Evolutionary conservation across 1,284 basidiomycete species (phyloP), one percentile per base, ranked within the genome.

Genomic region (Melampsora larici-populina): DNA sequence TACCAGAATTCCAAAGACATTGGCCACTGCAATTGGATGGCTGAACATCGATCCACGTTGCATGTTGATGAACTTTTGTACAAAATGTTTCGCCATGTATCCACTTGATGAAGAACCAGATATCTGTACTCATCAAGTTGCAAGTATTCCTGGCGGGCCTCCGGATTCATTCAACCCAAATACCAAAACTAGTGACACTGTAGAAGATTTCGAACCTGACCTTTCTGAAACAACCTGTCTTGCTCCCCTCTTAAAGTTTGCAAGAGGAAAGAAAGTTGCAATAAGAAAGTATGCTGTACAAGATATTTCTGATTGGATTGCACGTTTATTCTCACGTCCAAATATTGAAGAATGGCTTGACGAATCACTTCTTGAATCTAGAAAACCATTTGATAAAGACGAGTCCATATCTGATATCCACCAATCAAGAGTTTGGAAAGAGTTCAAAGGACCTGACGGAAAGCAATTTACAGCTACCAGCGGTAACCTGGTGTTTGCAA

Each of bases 401-500:
- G 24, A 4, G 4, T 5, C 31, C 4, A 29, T 33, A 1, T 9
- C 11, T 21, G 31, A 71, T 31, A 71, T 71, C 62, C 51, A 58
- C 43, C 33, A 43, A 55, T 60, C 21, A 9, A 60, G 21, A n/a
- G n/a, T n/a, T n/a, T n/a, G n/a, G n/a, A n/a, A n/a, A n/a, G n/a
- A n/a, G n/a, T n/a, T n/a, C n/a, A 36, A 15, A 18, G 36, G 70
- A 0, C 58, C 55, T 21, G 33, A 71, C 62, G 17, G 40, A 8
- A 36, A 13, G 3, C 51, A 40, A 17, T 71, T 36, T 33, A 75
- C 73, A 2, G 13, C 49, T 4, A 7, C 58, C 13, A 67, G 29
- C 3, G 31, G 65, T 24, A 75, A 75, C 43, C 43, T 75, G 40
- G 21, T 21, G 6, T 75, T 75, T 68, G 73, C 33, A 18, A 75